Base-by-base conservation (phyloP, 2,329 filamentous ascomycete genomes). In the Trichoderma brevicompactum region DNA sequence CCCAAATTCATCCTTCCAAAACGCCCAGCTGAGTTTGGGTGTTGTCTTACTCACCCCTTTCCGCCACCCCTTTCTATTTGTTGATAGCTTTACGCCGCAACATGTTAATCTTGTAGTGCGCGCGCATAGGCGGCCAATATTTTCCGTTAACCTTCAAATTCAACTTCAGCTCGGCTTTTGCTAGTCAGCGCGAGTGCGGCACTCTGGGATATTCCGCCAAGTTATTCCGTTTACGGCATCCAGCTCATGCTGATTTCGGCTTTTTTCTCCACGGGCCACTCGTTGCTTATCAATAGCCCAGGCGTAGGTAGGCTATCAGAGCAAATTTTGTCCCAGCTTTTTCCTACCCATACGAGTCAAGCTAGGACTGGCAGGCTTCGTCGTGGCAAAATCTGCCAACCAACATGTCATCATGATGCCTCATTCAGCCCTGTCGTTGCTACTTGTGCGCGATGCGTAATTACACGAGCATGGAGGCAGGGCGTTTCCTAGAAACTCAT, bases 81-180 rank as follows among this genome's bases (percentile, higher is more conserved):
- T n/a, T 38, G 56, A 60, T 60, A 60, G 55, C 36, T 40, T 23
- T 15, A 48, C 43, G 55, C 55, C 46, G 44, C 40, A 61, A 28
- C 46, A 52, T 36, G 36, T 41, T 38, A 28, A 10, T 40, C 17
- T 36, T 19, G 38, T 52, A 50, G 48, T 53, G 59, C 59, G 59
- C 59, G 59, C 59, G 48, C 59, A 53, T 32, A 50, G 10, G 5
- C 48, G 48, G 23, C n/a, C 59, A 50, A 62, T 60, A 62, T 62
- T 36, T 12, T 53, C 46, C 59, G 48, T 44, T 17, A 36, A 36
- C 36, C 59, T 50, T n/a, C 23, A 60, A 48, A 60, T 60, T 60
- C 48, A 62, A 53, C 59, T 9, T 53, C 59, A 62, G 48, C 59
- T 62, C 59, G 38, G 59, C 58, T 43, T 32, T 41, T 43, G 46